Evolutionary conservation across 2,329 filamentous ascomycete species (phyloP), one percentile per base, ranked within the genome.

Genomic region (Helminthosporium solani): DNA sequence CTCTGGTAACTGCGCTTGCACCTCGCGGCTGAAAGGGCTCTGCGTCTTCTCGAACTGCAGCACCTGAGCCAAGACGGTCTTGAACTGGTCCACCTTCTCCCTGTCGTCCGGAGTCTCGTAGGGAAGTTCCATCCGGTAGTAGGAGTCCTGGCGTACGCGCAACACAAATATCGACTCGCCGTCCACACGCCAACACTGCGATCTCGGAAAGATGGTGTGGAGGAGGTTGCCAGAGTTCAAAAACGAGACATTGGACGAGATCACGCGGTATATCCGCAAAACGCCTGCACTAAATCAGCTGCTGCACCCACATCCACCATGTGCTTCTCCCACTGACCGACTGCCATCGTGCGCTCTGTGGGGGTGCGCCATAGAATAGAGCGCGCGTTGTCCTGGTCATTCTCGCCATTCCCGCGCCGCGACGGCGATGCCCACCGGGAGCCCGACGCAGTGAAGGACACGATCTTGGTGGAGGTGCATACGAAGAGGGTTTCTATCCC

Each of bases 121-220:
- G 0, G 90, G 88, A 5, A 96, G 73, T 64, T 96, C 91, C 60
- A 96, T 94, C 53, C 91, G 84, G 79, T 94, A 96, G 68, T 94
- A 96, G 34, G 87, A 86, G 23, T 91, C 86, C 35, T 86, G 82
- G 18, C 90, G 80, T 54, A 95, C 89, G 54, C 91, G 87, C 48
- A 96, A 74, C n/a, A 95, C 87, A 57, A 95, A 96, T 57, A 85
- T 90, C 33, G 86, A 86, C 45, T 85, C 80, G 46, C 89, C 87
- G 67, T 95, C 88, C 25, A 96, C 87, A 67, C 88, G 95, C 91
- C 91, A 96, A 65, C 88, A 95, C 70, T 96, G 90, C 47, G 90
- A 95, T 67, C 89, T 89, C 19, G 88, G 89, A 42, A 96, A 74
- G 52, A 96, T 94, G 9, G 91, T 87, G 60, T 94, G 88, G 15